Percentiles rank a stretch among this genome's conserved stretches.
Conservation (phyloP, 768 basidiomycete genomes). For the Lanmaoa pseudosensibilis region DNA sequence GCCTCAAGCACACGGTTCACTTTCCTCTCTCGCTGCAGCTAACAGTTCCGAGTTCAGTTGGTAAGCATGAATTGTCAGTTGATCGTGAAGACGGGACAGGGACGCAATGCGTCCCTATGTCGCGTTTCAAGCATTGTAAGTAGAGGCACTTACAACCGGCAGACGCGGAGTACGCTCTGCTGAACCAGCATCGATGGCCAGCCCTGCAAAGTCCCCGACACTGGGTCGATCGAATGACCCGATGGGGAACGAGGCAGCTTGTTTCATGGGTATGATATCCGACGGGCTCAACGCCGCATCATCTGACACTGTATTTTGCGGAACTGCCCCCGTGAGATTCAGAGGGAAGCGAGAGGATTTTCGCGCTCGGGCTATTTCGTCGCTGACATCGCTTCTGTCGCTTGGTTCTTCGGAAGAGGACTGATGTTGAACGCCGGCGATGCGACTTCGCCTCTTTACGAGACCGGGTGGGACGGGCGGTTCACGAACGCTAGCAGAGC, state of each 20-base stretch:
- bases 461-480: constrained; percentile 34
- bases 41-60: constrained; percentile 20
- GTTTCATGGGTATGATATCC: constrained; percentile 8
- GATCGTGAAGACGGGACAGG: constrained; percentile 14
- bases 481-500: constrained; percentile 27
- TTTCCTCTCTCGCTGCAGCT: constrained; percentile 19
- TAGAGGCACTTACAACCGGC: constrained; percentile 29
- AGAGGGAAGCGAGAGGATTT: constrained; percentile 5
- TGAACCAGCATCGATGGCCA: not conserved
- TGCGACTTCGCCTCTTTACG: constrained; percentile 28
- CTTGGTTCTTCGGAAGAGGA: constrained; percentile 31
- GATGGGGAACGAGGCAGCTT: constrained; percentile 8
- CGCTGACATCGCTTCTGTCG: constrained; percentile 28
- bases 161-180: constrained; percentile 15
- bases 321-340: not conserved
- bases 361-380: constrained; percentile 14
- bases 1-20: constrained; percentile 7
- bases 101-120: constrained; percentile 11
- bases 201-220: constrained; percentile 1
- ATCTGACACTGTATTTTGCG: not conserved
- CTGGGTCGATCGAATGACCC: constrained; percentile 4
- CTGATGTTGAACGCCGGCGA: constrained; percentile 25
- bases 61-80: constrained; percentile 20
- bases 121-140: constrained; percentile 15
- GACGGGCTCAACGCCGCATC: not conserved